Percentiles rank a stretch among this genome's conserved stretches.
These are phyloP conservation scores for Chiua virens DNA, from an alignment of 768 basidiomycete species.

Conservation along the genomic window DNA sequence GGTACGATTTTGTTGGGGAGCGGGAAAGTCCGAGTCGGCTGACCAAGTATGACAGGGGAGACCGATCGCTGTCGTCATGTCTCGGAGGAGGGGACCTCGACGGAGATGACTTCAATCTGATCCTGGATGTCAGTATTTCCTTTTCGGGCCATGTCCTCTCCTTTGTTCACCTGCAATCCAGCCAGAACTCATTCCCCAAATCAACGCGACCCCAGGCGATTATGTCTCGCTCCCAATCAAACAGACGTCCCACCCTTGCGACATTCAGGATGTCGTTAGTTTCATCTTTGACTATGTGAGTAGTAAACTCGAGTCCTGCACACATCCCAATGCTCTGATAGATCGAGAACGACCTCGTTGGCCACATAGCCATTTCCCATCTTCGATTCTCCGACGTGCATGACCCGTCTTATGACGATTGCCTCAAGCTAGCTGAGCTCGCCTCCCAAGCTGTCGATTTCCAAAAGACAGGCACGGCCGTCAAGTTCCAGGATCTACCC, in stretches of 20 bases:
- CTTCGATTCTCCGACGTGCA: constrained; percentile 44
- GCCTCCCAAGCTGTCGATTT: constrained; percentile 52
- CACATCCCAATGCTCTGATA: constrained; percentile 10
- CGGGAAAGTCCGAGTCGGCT: constrained; percentile 2
- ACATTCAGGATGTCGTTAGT: constrained; percentile 43
- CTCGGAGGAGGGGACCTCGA: constrained; percentile 57
- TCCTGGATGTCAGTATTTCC: constrained; percentile 37
- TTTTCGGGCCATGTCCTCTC: neutral
- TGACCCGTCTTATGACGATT: constrained; percentile 35
- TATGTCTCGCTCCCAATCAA: constrained; percentile 40
- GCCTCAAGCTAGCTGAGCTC: constrained; percentile 42
- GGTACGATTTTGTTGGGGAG: constrained; percentile 27
- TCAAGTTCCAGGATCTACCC: constrained; percentile 37
- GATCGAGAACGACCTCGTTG: constrained; percentile 41
- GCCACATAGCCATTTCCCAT: constrained; percentile 42
- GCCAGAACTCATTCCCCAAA: constrained; percentile 32
- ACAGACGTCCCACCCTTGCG: constrained; percentile 31
- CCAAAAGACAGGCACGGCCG: constrained; percentile 45
- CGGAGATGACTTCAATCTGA: constrained; percentile 52
- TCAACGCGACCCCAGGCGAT: constrained; percentile 33
- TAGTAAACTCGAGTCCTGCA: neutral
- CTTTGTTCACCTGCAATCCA: constrained; percentile 14
- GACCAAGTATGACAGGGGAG: constrained; percentile 31
- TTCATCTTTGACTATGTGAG: constrained; percentile 50
- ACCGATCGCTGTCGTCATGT: constrained; percentile 44